A percentile compares a stretch with the other conserved stretches of the same genome.
These are phyloP conservation scores for Knoxia roxburghii DNA, from an alignment of 257 asterid genomes.

Conservation along the genomic window DNA sequence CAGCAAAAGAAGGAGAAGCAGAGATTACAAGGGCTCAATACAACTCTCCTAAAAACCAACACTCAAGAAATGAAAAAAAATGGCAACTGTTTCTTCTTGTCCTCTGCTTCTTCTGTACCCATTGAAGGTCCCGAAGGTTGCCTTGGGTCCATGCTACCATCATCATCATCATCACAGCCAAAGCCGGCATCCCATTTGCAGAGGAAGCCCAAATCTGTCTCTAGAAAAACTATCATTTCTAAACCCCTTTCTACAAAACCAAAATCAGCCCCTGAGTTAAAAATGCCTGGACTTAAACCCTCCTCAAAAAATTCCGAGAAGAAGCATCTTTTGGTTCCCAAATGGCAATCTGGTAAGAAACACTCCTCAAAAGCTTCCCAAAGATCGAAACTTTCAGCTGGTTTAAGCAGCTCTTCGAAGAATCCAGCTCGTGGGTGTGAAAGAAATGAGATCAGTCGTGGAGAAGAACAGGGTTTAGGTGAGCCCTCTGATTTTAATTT, in stretches of 20 bases:
- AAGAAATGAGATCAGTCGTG: slow-evolving; percentile 11
- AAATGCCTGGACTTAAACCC: slow-evolving; percentile 33
- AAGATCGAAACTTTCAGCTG: slow-evolving; percentile 30
- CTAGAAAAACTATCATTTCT: slow-evolving; percentile 3
- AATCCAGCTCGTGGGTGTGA: slow-evolving; percentile 22
- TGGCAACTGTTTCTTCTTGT: slow-evolving; percentile 20
- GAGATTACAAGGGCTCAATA: slow-evolving; percentile 33
- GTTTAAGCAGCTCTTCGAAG: slow-evolving; percentile 18
- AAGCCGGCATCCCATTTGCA: slow-evolving; percentile 8
- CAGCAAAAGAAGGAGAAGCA: not conserved
- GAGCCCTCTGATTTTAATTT: slow-evolving; percentile 18
- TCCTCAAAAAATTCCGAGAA: slow-evolving; percentile 26
- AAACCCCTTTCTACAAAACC: slow-evolving; percentile 11
- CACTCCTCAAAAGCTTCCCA: slow-evolving; percentile 23
- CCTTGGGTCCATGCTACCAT: slow-evolving; percentile 19
- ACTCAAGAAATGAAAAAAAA: not conserved
- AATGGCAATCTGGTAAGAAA: slow-evolving; percentile 21
- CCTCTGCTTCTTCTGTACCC: slow-evolving; percentile 28
- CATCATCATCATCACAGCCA: slow-evolving; percentile 16
- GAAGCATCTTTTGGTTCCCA: slow-evolving; percentile 17
- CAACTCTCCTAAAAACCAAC: slow-evolving; percentile 23
- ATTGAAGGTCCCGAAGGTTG: slow-evolving; percentile 27
- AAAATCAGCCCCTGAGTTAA: slow-evolving; percentile 22
- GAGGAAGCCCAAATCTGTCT: slow-evolving; percentile 18
- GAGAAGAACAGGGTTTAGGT: slow-evolving; percentile 31